Percentiles rank a stretch among this genome's conserved stretches.
These are phyloP conservation scores for Coemansia sp. DNA, from an alignment of 192 early-diverging fungal genomes.

Conservation along the genomic window DNA sequence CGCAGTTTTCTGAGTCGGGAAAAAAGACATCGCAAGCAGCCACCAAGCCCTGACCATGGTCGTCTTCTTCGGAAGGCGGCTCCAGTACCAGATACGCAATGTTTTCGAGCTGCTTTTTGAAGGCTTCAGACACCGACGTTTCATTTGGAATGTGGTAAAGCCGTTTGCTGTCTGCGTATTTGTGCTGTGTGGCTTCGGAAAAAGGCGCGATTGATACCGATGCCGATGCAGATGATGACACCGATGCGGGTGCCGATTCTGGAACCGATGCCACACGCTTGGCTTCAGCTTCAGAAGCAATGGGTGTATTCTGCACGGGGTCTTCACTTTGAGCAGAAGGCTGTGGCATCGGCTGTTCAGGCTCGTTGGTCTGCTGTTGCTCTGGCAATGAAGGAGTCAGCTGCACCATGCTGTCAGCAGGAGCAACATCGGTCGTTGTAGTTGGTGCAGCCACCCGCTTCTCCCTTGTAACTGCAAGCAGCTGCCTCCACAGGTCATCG, in stretches of 20 bases:
- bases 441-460: constrained; percentile 6
- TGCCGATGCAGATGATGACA: no score
- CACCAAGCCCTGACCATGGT: constrained; percentile 25
- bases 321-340: not conserved
- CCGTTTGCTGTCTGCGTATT: not conserved
- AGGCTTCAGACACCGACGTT: constrained; percentile 3
- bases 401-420: not conserved
- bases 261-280: no score
- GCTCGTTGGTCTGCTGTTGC: not conserved
- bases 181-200: no score
- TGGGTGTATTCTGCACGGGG: not conserved
- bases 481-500: constrained; percentile 34
- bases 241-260: no score
- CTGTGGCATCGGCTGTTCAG: not conserved
- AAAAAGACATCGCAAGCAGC: constrained; percentile 25
- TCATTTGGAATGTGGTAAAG: not conserved
- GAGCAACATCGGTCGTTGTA: constrained; percentile 1
- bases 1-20: constrained; percentile 34
- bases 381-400: not conserved
- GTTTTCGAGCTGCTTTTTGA: constrained; percentile 18
- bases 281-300: not conserved
- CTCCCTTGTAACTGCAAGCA: constrained; percentile 8
- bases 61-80: constrained; percentile 14
- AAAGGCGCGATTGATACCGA: not conserved
- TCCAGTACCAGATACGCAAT: constrained; percentile 22